These are phyloP conservation scores for Penicillium sp. DNA, from an alignment of 2,329 filamentous ascomycete species.

Conservation along the genomic window DNA sequence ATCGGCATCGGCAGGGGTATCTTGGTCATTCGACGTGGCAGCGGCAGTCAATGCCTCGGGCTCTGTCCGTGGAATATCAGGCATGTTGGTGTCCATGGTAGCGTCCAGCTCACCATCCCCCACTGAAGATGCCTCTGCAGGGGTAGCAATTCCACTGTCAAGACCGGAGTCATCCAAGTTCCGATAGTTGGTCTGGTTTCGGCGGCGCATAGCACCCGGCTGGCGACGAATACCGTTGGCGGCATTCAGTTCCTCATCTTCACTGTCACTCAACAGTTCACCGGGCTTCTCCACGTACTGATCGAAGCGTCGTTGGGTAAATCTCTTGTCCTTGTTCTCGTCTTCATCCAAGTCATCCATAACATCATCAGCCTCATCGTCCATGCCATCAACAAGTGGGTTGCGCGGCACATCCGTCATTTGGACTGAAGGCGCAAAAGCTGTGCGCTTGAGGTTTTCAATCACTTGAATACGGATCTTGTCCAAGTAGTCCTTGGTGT, in stretches of 20 bases:
- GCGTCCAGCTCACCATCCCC: slow-evolving; percentile 46
- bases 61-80: slow-evolving; percentile 38
- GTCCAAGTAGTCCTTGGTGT: slow-evolving; percentile 66
- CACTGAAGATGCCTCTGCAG: slow-evolving; percentile 43
- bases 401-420: slow-evolving; percentile 64
- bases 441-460: slow-evolving; percentile 65
- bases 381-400: slow-evolving; percentile 55
- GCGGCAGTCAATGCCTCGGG: slow-evolving; percentile 36
- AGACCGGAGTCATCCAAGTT: slow-evolving; percentile 59
- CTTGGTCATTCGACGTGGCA: slow-evolving; percentile 31
- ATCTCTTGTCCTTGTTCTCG: slow-evolving; percentile 77
- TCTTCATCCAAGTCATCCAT: slow-evolving; percentile 77
- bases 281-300: slow-evolving; percentile 73
- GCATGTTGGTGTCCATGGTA: slow-evolving; percentile 40
- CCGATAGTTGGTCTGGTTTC: slow-evolving; percentile 63
- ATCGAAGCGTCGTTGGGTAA: slow-evolving; percentile 80
- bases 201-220: slow-evolving; percentile 48
- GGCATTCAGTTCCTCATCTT: slow-evolving; percentile 75
- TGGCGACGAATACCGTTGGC: slow-evolving; percentile 70
- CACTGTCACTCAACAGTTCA: slow-evolving; percentile 82
- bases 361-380: slow-evolving; percentile 65
- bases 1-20: slow-evolving; percentile 33
- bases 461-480: slow-evolving; percentile 67
- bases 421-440: slow-evolving; percentile 63
- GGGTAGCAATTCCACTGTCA: slow-evolving; percentile 53